A percentile compares a stretch with the other conserved stretches of the same genome.
Conservation (phyloP, 1,284 basidiomycete species). For the Flammula alnicola region DNA sequence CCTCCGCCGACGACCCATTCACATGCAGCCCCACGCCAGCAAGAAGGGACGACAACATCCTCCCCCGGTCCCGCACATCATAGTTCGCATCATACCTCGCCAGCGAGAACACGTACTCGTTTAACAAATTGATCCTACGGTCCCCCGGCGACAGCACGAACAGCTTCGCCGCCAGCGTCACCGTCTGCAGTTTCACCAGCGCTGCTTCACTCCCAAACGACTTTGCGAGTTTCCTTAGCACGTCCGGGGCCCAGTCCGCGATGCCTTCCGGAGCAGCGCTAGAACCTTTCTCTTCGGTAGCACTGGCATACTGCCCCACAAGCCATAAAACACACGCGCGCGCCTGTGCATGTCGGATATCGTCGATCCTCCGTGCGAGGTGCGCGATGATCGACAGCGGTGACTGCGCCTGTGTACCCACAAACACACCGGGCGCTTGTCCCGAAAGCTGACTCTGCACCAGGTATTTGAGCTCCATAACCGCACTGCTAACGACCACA, state of each 20-base stretch:
- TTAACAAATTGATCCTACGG: conserved; percentile 55
- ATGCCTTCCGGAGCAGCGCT: conserved; percentile 36
- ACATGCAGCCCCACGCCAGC: conserved; percentile 53
- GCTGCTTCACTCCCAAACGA: conserved; percentile 70
- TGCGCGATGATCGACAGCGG: conserved; percentile 74
- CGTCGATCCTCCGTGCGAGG: conserved; percentile 76
- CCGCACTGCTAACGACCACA: conserved; percentile 74
- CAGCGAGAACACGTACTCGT: conserved; percentile 79
- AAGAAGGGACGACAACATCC: conserved; percentile 79
- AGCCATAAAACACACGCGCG: conserved; percentile 89
- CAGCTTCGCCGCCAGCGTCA: conserved; percentile 86
- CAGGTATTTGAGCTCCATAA: conserved; percentile 84
- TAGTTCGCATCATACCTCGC: conserved; percentile 88
- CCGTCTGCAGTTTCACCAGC: conserved; percentile 78
- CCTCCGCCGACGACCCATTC: conserved; percentile 46
- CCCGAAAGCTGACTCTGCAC: conserved; percentile 70
- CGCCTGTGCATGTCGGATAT: conserved; percentile 78
- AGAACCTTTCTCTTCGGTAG: conserved; percentile 30
- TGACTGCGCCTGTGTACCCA: conserved; percentile 43
- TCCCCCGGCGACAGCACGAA: conserved; percentile 69
- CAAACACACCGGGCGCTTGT: conserved; percentile 30
- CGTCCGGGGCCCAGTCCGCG: conserved; percentile 83
- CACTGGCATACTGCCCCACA: conserved; percentile 81
- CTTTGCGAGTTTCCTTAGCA: conserved; percentile 77
- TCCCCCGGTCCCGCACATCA: conserved; percentile 86